phyloP scores from a whole-genome alignment of 2,329 filamentous ascomycete species.

The Fusarium compactum region DNA sequence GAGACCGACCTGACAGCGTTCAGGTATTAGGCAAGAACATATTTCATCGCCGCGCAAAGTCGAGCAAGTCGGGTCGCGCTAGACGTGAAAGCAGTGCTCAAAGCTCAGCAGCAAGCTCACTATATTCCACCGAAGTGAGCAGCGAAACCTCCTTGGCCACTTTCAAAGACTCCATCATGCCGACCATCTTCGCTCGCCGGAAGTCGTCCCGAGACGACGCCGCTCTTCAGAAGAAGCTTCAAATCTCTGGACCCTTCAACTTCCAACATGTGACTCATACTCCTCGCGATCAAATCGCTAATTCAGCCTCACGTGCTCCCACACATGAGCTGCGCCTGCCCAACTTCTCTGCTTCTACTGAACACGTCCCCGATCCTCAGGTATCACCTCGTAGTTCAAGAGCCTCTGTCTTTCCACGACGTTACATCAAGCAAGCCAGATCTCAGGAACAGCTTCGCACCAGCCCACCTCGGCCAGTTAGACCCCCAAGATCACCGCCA shows the following conservation, averaged over 20 bases:
- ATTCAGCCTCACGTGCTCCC: slow-evolving; percentile 53
- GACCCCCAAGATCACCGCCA: slow-evolving; percentile 53
- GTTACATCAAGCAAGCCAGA: slow-evolving; percentile 57
- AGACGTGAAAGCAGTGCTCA: slow-evolving; percentile 63
- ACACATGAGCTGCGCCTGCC: slow-evolving; percentile 59
- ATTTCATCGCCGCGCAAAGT: slow-evolving; percentile 65
- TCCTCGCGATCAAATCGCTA: slow-evolving; percentile 61
- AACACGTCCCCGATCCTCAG: slow-evolving; percentile 34
- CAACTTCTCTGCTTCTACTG: slow-evolving; percentile 56
- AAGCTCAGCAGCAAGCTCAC: slow-evolving; percentile 61
- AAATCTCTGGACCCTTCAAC: slow-evolving; percentile 74
- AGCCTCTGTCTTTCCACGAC: slow-evolving; percentile 48
- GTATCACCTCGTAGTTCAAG: slow-evolving; percentile 35
- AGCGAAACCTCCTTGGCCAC: slow-evolving; percentile 50
- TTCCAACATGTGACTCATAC: slow-evolving; percentile 75
- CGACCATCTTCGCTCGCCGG: slow-evolving; percentile 65
- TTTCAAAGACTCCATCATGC: slow-evolving; percentile 61
- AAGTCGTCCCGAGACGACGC: slow-evolving; percentile 55
- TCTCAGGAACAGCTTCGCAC: slow-evolving; percentile 64
- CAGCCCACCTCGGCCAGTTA: slow-evolving; percentile 63
- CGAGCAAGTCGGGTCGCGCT: slow-evolving; percentile 57
- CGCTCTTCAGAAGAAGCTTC: slow-evolving; percentile 55
- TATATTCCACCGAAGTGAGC: slow-evolving; percentile 60
- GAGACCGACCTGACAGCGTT: slow-evolving; percentile 69
- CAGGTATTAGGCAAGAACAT: slow-evolving; percentile 70